Percentiles rank a stretch among this genome's conserved stretches.
Conservation (phyloP, 2,329 filamentous ascomycete species). For the Aspergillus eucalypticola region DNA sequence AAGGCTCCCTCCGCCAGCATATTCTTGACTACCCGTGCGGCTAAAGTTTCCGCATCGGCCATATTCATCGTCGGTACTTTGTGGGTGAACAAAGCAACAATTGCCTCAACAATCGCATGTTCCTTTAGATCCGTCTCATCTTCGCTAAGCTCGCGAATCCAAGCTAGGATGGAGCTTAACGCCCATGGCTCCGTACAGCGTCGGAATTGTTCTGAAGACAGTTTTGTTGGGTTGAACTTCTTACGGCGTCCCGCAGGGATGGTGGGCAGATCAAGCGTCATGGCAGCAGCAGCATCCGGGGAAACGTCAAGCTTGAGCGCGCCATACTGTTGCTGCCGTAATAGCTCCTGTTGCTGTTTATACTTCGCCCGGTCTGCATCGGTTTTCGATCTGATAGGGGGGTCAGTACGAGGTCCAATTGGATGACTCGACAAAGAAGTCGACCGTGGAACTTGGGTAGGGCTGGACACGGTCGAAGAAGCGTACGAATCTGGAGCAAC, state of each 20-base stretch:
- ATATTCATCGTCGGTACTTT: conserved; percentile 99
- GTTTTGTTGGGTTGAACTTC: conserved; percentile 82
- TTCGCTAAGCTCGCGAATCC: conserved; percentile 87
- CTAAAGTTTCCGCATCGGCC: conserved; percentile 87
- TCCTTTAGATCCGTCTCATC: conserved; percentile 85
- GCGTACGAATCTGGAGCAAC: conserved; percentile 55
- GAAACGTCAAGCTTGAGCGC: conserved; percentile 51
- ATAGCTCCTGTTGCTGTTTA: conserved; percentile 56
- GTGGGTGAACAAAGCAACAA: conserved; percentile 85
- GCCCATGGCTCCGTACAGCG: conserved; percentile 91
- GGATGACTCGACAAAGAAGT: conserved; percentile 82
- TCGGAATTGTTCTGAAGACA: conserved; percentile 77
- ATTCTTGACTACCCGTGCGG: conserved; percentile 71
- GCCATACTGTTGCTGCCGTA: conserved; percentile 52
- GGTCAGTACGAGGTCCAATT: conserved; percentile 73
- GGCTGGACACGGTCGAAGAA: conserved; percentile 44
- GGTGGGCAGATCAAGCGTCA: conserved; percentile 79
- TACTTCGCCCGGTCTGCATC: conserved; percentile 71
- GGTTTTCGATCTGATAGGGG: conserved; percentile 89
- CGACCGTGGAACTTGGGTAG: conserved; percentile 64
- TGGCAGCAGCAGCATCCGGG: conserved; percentile 46
- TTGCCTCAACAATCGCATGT: conserved; percentile 80
- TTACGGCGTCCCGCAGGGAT: conserved; percentile 76
- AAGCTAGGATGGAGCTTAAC: conserved; percentile 78
- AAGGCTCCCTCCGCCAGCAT: conserved; percentile 80